Evolutionary conservation across 2,329 filamentous ascomycete species (phyloP), one percentile per base, ranked within the genome.

Genomic region (Penicillium paneum): DNA sequence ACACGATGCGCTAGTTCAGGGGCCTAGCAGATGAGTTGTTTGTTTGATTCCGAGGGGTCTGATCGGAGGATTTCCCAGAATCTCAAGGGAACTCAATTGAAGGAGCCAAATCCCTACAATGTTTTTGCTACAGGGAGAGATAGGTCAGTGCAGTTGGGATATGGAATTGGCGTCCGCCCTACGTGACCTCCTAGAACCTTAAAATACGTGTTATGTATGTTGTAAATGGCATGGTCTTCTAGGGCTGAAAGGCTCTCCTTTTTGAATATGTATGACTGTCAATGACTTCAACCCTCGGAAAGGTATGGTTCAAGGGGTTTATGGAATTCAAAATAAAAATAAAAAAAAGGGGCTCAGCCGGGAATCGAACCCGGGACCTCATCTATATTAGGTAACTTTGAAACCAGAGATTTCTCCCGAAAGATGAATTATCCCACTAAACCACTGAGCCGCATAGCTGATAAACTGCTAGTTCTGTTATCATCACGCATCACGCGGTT

Each of bases 331-430:
- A n/a, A n/a, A 11, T 5, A 40, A 26, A 26, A n/a, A 13, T 1
- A 21, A 35, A 46, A 46, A 46, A 46, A 26, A 2, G 17, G 45
- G 45, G 45, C 45, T 48, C 45, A 48, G 45, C 45, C 45, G 45
- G 45, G 45, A 48, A 48, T 48, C 45, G 45, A 48, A 48, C 45
- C 45, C 45, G 45, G 45, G 45, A 48, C 34, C 45, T 48, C 45
- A 28, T 36, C 24, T 28, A 48, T 29, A 19, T 39, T 47, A 38
- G 45, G 45, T 40, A 40, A 48, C 29, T 43, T 21, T n/a, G 24
- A 40, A 48, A 48, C 34, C 45, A 40, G 45, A 48, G 45, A 48
- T 48, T 40, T 38, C 45, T 48, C 45, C 45, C 45, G 45, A 48
- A 48, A 28, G 32, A 40, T 28, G 45, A 48, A 48, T 48, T 48